phyloP scores from a whole-genome alignment of 1,284 basidiomycete genomes.

The Marasmius fiardii region DNA sequence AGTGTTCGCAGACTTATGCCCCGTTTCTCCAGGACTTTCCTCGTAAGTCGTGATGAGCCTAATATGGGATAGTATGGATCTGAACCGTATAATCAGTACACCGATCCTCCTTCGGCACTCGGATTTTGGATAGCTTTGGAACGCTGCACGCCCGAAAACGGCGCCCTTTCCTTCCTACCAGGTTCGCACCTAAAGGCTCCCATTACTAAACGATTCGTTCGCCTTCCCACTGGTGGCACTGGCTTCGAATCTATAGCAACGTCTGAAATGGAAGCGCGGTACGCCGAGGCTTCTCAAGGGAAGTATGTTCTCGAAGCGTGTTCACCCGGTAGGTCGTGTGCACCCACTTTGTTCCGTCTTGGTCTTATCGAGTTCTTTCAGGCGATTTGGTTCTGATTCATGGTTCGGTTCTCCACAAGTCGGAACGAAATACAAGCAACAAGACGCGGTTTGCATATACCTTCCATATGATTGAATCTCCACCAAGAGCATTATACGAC shows the following conservation, averaged over 20 bases:
- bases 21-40: constrained; percentile 54
- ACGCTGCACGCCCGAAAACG: constrained; percentile 79
- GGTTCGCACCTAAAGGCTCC: constrained; percentile 80
- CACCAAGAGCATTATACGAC: constrained; percentile 64
- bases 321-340: constrained; percentile 57
- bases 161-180: constrained; percentile 88
- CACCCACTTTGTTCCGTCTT: neutral
- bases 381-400: constrained; percentile 89
- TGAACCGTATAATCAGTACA: constrained; percentile 59
- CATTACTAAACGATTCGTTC: constrained; percentile 81
- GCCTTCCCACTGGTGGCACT: constrained; percentile 70
- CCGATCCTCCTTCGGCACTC: constrained; percentile 85
- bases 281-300: constrained; percentile 30
- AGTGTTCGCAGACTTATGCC: neutral
- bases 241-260: constrained; percentile 69
- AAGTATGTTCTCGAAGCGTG: constrained; percentile 74
- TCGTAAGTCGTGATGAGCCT: constrained; percentile 37
- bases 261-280: constrained; percentile 36
- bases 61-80: neutral
- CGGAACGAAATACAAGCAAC: constrained; percentile 71
- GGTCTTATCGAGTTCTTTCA: constrained; percentile 21
- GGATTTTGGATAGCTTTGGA: constrained; percentile 97
- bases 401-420: constrained; percentile 86
- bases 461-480: constrained; percentile 86
- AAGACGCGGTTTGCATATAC: constrained; percentile 88